phyloP scores from a whole-genome alignment of 2,329 filamentous ascomycete species.

The Didymellaceae sp. region DNA sequence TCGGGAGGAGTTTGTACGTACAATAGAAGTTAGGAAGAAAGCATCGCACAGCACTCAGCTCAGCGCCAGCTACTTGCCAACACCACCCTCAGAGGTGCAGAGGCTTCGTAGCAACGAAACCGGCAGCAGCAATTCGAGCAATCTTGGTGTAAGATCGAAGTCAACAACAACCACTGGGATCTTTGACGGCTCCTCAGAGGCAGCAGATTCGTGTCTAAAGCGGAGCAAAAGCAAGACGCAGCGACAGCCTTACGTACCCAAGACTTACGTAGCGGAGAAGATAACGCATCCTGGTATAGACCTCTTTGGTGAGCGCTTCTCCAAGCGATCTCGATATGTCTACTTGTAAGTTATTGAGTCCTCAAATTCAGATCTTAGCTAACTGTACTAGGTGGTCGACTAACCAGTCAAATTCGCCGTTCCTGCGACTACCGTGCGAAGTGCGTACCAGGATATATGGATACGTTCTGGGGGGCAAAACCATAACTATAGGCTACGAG shows the following conservation, averaged over 20 bases:
- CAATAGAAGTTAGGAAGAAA: conserved; percentile 18
- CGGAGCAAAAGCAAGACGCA: conserved; percentile 15
- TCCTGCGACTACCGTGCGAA: conserved; percentile 33
- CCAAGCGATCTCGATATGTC: conserved; percentile 19
- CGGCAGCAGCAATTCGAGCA: conserved; percentile 13
- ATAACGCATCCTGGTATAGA: conserved; percentile 16
- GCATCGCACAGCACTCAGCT: conserved; percentile 4
- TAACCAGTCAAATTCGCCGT: conserved; percentile 34
- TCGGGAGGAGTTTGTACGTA: conserved; percentile 20
- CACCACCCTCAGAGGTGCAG: conserved; percentile 30
- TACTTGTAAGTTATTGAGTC: conserved; percentile 20
- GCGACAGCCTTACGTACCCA: conserved; percentile 21
- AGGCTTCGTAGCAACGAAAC: conserved; percentile 18
- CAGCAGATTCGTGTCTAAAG: conserved; percentile 14
- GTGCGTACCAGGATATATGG: conserved; percentile 33
- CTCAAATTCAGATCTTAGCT: not conserved
- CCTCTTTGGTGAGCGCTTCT: conserved; percentile 14
- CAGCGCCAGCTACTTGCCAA: conserved; percentile 25
- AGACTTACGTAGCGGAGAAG: conserved; percentile 20
- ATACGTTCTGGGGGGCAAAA: conserved; percentile 31
- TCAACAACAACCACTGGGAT: not conserved
- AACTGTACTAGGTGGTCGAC: conserved; percentile 24
- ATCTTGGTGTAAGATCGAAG: not conserved
- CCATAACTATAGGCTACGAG: conserved; percentile 33
- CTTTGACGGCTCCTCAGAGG: conserved; percentile 13